phyloP scores from a whole-genome alignment of 2,329 filamentous ascomycete species.

The Penicillium oxalicum region DNA sequence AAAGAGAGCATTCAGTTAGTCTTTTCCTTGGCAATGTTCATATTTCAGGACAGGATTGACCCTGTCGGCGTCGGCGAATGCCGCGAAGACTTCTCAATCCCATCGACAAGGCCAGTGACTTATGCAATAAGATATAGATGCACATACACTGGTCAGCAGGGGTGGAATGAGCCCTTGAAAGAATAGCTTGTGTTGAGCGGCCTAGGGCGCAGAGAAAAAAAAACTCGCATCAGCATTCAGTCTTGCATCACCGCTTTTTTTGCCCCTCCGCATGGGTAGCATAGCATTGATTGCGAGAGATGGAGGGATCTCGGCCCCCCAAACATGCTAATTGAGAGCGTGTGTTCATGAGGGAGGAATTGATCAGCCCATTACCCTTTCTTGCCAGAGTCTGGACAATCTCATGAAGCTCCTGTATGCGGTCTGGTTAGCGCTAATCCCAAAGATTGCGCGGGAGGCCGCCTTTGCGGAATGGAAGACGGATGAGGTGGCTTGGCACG shows the following conservation, averaged over 20 bases:
- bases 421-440: slow-evolving; percentile 7
- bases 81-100: background rate
- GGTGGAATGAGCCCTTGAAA: slow-evolving; percentile 87
- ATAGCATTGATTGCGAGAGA: too few species aligned
- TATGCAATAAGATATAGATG: background rate
- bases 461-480: slow-evolving; percentile 2
- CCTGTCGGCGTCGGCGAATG: background rate
- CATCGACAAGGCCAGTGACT: background rate
- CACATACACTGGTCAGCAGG: slow-evolving; percentile 57
- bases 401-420: slow-evolving; percentile 63
- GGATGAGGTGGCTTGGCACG: slow-evolving; percentile 16
- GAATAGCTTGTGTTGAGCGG: slow-evolving; percentile 70
- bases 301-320: background rate
- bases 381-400: slow-evolving; percentile 78
- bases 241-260: too few species aligned
- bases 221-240: background rate
- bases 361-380: slow-evolving; percentile 46
- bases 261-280: too few species aligned
- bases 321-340: too few species aligned
- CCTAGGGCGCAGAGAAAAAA: slow-evolving; percentile 40
- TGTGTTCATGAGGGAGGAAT: too few species aligned
- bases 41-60: too few species aligned
- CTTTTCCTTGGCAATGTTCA: too few species aligned
- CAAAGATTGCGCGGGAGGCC: slow-evolving; percentile 6
- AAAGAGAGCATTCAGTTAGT: too few species aligned